Percentiles rank a stretch among this genome's conserved stretches.
phyloP scores from a whole-genome alignment of 2,329 filamentous ascomycete genomes.

The Trichoderma arundinaceum region DNA sequence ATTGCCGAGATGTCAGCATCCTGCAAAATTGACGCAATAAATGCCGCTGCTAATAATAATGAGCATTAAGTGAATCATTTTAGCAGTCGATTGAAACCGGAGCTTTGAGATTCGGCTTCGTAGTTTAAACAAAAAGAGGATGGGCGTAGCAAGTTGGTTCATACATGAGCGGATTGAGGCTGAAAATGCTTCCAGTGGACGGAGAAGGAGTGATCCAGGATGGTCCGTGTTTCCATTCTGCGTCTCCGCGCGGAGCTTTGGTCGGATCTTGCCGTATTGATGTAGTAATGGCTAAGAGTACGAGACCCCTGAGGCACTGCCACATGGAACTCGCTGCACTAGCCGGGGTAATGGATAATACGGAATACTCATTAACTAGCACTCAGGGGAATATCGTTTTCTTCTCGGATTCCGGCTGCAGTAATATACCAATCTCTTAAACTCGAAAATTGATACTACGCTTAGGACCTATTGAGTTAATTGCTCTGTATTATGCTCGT shows the following conservation, averaged over 20 bases:
- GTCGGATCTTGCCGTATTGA: neutral
- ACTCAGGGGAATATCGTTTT: neutral
- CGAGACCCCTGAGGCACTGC: neutral
- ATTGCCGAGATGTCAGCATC: neutral
- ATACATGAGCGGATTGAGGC: no score
- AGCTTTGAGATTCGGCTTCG: no score
- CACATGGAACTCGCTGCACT: neutral
- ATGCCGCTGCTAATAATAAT: neutral
- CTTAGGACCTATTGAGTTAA: no score
- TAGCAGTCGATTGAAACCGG: neutral
- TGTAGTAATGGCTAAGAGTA: neutral
- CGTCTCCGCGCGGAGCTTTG: neutral
- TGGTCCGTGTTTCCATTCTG: neutral
- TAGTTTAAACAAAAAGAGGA: no score
- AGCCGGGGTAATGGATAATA: conserved; percentile 11
- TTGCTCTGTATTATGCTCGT: no score
- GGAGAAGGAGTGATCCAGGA: no score
- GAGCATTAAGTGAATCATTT: neutral
- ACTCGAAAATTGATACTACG: neutral
- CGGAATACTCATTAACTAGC: conserved; percentile 8
- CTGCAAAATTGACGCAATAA: neutral
- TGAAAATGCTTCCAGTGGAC: no score
- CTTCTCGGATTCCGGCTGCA: no score
- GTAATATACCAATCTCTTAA: neutral
- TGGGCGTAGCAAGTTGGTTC: no score